These are phyloP conservation scores for Hyaloscypha variabilis DNA, from an alignment of 495 filamentous ascomycete species.

Conservation along the genomic window DNA sequence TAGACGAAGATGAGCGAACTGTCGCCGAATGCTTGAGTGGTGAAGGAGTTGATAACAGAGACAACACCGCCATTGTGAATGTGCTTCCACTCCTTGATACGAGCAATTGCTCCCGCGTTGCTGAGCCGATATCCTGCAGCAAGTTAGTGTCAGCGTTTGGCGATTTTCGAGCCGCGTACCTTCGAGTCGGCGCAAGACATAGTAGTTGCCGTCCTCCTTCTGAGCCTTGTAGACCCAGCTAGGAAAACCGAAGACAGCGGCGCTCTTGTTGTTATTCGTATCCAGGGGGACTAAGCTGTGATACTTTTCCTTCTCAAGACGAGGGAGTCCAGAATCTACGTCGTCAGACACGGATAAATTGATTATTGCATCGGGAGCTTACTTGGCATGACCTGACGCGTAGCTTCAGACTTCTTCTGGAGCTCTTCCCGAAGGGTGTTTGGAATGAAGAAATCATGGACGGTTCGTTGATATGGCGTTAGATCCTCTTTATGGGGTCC, in stretches of 20 bases:
- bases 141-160: constrained; percentile 17
- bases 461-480: constrained; percentile 77
- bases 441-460: constrained; percentile 88
- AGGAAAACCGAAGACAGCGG: constrained; percentile 76
- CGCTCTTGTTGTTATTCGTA: constrained; percentile 73
- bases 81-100: constrained; percentile 89
- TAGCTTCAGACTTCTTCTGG: constrained; percentile 84
- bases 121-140: constrained; percentile 73
- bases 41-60: constrained; percentile 88
- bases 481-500: constrained; percentile 81
- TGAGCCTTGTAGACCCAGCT: constrained; percentile 97
- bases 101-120: constrained; percentile 83
- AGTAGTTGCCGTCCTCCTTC: constrained; percentile 80
- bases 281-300: constrained; percentile 93
- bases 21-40: constrained; percentile 88
- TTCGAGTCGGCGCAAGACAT: constrained; percentile 84
- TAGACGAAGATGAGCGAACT: constrained; percentile 93
- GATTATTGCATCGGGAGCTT: constrained; percentile 33
- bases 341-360: constrained; percentile 15
- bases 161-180: constrained; percentile 42
- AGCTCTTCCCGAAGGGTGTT: constrained; percentile 84
- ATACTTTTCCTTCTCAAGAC: constrained; percentile 83
- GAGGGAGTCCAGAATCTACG: constrained; percentile 64
- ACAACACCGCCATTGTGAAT: constrained; percentile 83
- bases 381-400: constrained; percentile 83